Percentiles rank a stretch among this genome's conserved stretches.
Conservation (phyloP, 2,329 filamentous ascomycete genomes). For the Sarocladium oryzae region DNA sequence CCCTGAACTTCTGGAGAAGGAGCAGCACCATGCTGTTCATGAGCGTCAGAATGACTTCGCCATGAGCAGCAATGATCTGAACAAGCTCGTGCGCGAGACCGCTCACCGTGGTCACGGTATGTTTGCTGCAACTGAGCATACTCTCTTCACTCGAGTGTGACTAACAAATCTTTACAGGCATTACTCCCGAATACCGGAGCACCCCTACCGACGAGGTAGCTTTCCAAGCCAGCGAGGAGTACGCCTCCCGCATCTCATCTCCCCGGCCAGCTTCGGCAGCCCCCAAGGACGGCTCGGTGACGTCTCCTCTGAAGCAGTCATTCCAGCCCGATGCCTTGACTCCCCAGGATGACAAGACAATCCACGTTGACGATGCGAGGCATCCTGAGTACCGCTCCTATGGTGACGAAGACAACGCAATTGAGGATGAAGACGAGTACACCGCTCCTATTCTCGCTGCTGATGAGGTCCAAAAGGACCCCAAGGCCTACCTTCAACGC, state of each 20-base stretch:
- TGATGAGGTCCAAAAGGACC: slow-evolving; percentile 76
- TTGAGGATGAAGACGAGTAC: slow-evolving; percentile 54
- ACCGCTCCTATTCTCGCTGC: slow-evolving; percentile 78
- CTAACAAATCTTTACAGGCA: slow-evolving; percentile 40
- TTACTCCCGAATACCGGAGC: slow-evolving; percentile 54
- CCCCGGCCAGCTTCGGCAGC: slow-evolving; percentile 45
- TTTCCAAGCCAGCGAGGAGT: slow-evolving; percentile 81
- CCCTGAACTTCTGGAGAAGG: slow-evolving; percentile 72
- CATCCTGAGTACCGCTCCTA: slow-evolving; percentile 32
- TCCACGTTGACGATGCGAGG: slow-evolving; percentile 66
- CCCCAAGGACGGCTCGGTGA: slow-evolving; percentile 26
- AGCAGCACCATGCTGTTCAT: slow-evolving; percentile 51
- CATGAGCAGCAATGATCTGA: slow-evolving; percentile 82
- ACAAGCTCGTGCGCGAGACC: slow-evolving; percentile 78
- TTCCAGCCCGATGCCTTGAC: slow-evolving; percentile 17
- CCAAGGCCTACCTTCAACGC: slow-evolving; percentile 60
- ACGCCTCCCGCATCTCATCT: slow-evolving; percentile 68
- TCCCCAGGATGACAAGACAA: slow-evolving; percentile 47
- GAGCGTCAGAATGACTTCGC: slow-evolving; percentile 65
- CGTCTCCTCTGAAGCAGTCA: slow-evolving; percentile 23
- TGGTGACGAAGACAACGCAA: slow-evolving; percentile 35
- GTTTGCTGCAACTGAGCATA: slow-evolving; percentile 13
- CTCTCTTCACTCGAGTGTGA: not conserved
- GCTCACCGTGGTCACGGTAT: slow-evolving; percentile 49
- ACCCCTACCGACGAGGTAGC: slow-evolving; percentile 89